Evolutionary conservation across 1,139 yeast species (phyloP), one percentile per base, ranked within the genome.

Genomic region (Geotrichum armillariae): DNA sequence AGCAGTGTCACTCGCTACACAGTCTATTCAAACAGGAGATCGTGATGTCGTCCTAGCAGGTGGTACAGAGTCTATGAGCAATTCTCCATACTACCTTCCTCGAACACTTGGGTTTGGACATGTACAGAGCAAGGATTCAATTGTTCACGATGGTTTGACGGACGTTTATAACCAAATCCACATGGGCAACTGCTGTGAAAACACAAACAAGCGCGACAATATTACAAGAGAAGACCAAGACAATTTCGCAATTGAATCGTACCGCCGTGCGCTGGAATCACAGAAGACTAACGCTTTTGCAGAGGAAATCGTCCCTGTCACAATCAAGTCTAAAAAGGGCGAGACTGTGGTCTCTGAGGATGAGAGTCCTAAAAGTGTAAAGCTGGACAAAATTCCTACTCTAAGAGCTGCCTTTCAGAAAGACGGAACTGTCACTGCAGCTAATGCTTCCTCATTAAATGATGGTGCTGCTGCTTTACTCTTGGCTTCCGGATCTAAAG

Each of bases 391-490:
- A 66, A 71, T 90, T 60, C 80, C 77, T 64, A 59, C 80, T 49
- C 91, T 96, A 29, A 79, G 94, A 73, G 83, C 97, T 44, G 96
- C 85, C 17, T 90, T 90, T 79, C 85, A 85, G 68, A 85, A 82
- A 72, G 90, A 77, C 56, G 98, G 98, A 66, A 87, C 96, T 36
- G 95, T 90, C 54, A 90, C 97, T 42, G 96, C 94, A 38, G 95
- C 95, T 58, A 90, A 90, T 67, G 94, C 97, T 32, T 87, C 96
- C 31, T 86, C 91, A 64, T 75, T 90, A 64, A 90, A 88, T 68
- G 98, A 90, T 66, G 98, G 98, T 69, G 96, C 89, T 66, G 94
- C 96, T 54, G 96, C 96, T 41, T 75, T 90, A 41, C 76, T 90
- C 37, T 73, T 90, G 60, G 93, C 90, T 47, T 84, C 94, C 50